Percentiles rank a stretch among this genome's conserved stretches.
Conservation (phyloP, 495 filamentous ascomycete species). For the Tuber borchii region DNA sequence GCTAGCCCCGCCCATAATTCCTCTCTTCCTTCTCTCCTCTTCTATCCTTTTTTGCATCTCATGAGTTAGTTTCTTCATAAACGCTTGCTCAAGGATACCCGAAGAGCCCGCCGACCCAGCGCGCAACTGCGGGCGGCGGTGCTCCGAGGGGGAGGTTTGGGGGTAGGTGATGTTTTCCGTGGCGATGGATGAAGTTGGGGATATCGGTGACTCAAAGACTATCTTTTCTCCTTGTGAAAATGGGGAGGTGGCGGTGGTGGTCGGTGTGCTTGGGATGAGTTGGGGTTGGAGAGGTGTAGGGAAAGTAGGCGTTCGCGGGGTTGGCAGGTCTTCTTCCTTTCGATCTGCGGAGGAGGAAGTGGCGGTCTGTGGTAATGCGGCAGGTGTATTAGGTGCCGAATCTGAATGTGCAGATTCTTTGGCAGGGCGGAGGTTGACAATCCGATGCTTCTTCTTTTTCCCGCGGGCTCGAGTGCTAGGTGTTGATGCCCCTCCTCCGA, state of each 20-base stretch:
- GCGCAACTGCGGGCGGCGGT: slow-evolving; percentile 24
- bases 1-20: slow-evolving; percentile 42
- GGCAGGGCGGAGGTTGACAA: slow-evolving; percentile 68
- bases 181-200: slow-evolving; percentile 28
- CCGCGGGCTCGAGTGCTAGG: slow-evolving; percentile 51
- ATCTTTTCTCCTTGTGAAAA: slow-evolving; percentile 12
- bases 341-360: slow-evolving; percentile 5
- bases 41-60: slow-evolving; percentile 82
- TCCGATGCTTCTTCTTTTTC: slow-evolving; percentile 82
- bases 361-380: slow-evolving; percentile 19
- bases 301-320: slow-evolving; percentile 4
- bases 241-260: slow-evolving; percentile 5
- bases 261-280: slow-evolving; percentile 12
- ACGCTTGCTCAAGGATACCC: slow-evolving; percentile 71
- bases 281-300: slow-evolving; percentile 11
- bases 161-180: slow-evolving; percentile 38
- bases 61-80: slow-evolving; percentile 82
- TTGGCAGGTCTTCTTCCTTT: slow-evolving; percentile 2
- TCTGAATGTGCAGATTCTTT: slow-evolving; percentile 10
- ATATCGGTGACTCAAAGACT: slow-evolving; percentile 20
- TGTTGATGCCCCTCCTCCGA: slow-evolving; percentile 38
- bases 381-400: slow-evolving; percentile 16
- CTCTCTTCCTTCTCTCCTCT: slow-evolving; percentile 56
- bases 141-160: slow-evolving; percentile 13
- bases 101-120: slow-evolving; percentile 38